These are phyloP conservation scores for Suillus bovinus DNA, from an alignment of 768 basidiomycete species.

Conservation along the genomic window DNA sequence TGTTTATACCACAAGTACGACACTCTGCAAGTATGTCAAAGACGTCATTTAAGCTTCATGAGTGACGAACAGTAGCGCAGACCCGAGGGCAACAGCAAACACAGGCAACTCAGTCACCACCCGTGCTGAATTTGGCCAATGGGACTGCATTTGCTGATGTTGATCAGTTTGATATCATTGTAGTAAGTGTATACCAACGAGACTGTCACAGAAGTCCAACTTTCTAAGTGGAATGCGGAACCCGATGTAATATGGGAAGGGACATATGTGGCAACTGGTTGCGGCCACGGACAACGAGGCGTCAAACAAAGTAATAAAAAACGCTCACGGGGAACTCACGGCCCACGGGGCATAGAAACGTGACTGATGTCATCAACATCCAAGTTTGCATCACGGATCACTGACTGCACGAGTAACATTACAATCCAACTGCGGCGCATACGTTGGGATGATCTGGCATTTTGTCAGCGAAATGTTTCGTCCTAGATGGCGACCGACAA, in stretches of 20 bases:
- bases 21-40: background rate
- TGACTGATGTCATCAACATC: background rate
- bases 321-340: background rate
- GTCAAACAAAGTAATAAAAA: background rate
- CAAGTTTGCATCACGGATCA: background rate
- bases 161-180: background rate
- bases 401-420: background rate
- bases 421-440: background rate
- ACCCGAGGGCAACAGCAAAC: background rate
- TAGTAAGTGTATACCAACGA: background rate
- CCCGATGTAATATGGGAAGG: background rate
- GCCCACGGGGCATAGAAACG: background rate
- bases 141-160: background rate
- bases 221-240: background rate
- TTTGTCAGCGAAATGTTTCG: background rate
- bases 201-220: constrained; percentile 2
- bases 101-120: background rate
- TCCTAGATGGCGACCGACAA: background rate
- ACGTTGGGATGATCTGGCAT: background rate
- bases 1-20: background rate
- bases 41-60: background rate
- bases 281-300: constrained; percentile 1
- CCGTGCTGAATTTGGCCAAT: background rate
- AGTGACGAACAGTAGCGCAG: too few relatives aligned
- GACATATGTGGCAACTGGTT: background rate